Base-by-base conservation (phyloP, 2,329 filamentous ascomycete genomes). In the Xylariales sp. region DNA sequence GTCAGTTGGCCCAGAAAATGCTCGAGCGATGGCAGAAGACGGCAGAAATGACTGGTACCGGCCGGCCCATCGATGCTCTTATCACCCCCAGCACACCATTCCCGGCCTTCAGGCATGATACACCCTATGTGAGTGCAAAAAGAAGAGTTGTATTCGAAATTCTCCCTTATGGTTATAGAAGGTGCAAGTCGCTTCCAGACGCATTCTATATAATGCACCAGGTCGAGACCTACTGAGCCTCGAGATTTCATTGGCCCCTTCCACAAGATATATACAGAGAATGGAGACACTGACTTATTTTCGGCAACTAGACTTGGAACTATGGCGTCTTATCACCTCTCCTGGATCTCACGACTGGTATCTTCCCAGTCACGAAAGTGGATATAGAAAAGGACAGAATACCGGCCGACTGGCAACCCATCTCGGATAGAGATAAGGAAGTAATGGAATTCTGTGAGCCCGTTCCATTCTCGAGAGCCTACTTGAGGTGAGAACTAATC, bases 341-440 rank as follows among this genome's bases (percentile, higher is more conserved):
- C 10, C 44, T 49, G 10, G 51, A 56, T 38, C 40, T 55, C 3
- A 48, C 51, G 6, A 53, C 49, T 10, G 51, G 53, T 7, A 38
- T 51, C 2, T 54, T 58, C 18, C 53, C 51, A 1, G 49, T 58
- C 3, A 52, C 47, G 10, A 40, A 47, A 20, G 51, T 55, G 2
- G 46, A 56, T 37, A 28, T 51, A 21, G 42, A 52, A 24, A 46
- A 50, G 21, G 50, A 58, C 25, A 28, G 47, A 8, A 39, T 51
- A 16, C 46, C 46, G 8, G 21, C 14, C 4, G 49, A 53, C 31
- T 58, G 52, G 49, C 39, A 46, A 10, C 44, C 49, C 5, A 45
- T 50, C 7, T 51, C 47, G 6, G 46, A 48, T 2, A 45, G 40
- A n/a, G 51, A 53, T 20, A 38, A 49, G 32, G 45, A 51, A 16